Evolutionary conservation across 2,329 filamentous ascomycete genomes (phyloP).

Genomic region (Pseudogymnoascus sp.): DNA sequence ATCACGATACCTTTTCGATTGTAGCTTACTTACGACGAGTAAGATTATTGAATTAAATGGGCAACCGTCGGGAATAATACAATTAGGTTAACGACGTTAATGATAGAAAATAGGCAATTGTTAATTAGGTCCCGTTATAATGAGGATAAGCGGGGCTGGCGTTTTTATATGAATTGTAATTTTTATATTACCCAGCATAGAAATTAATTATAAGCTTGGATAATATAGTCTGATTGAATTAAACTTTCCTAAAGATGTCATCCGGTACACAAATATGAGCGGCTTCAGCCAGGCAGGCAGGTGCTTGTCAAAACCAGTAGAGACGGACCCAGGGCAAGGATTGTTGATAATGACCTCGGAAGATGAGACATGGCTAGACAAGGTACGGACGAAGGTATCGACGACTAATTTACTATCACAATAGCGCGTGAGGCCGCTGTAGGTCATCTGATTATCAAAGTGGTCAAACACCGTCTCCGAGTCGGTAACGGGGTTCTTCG

Average conservation of each 20-base stretch:
- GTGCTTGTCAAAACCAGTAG: background rate
- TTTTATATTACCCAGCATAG: too few relatives aligned
- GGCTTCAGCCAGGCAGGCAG: background rate
- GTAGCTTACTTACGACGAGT: background rate
- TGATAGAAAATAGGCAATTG: background rate
- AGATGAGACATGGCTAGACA: constrained; percentile 15
- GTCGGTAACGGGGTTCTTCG: background rate
- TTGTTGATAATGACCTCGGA: constrained; percentile 23
- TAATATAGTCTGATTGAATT: too few relatives aligned
- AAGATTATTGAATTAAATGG: background rate
- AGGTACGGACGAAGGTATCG: constrained; percentile 13
- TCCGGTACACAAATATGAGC: background rate
- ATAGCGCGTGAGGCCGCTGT: constrained; percentile 13
- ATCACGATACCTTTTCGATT: background rate
- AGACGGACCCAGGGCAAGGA: constrained; percentile 18
- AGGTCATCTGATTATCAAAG: background rate
- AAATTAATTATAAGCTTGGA: too few relatives aligned
- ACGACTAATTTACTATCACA: constrained; percentile 15
- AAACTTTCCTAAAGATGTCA: background rate
- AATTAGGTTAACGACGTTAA: background rate
- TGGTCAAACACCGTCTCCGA: background rate
- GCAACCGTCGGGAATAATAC: background rate
- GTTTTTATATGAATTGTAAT: too few relatives aligned
- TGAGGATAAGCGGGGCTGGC: background rate
- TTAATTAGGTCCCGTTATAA: background rate